Evolutionary conservation across 192 early-diverging fungal species (phyloP).

Genomic region (Paraglomus occultum): DNA sequence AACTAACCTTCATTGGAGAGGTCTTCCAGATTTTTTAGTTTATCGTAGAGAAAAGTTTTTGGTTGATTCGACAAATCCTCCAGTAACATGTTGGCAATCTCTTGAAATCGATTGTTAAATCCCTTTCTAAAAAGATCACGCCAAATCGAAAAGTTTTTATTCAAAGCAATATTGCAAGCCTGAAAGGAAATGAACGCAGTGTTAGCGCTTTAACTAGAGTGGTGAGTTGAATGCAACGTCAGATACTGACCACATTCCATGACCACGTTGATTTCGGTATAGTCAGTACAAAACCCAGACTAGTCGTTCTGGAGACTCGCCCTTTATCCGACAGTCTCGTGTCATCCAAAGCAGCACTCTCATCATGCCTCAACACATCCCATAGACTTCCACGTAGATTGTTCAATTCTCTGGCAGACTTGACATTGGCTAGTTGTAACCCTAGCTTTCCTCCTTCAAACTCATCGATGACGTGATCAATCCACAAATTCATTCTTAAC

Average conservation of each 20-base stretch:
- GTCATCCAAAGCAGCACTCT: constrained; percentile 25
- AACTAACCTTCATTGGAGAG: constrained; percentile 38
- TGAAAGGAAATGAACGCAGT: constrained; percentile 16
- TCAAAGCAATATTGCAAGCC: constrained; percentile 38
- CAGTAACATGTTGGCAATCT: constrained; percentile 37
- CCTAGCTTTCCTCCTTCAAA: constrained; percentile 32
- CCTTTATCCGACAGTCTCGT: neutral
- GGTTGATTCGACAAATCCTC: constrained; percentile 44
- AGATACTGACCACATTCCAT: constrained; percentile 25
- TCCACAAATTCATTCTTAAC: constrained; percentile 35
- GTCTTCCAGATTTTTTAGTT: constrained; percentile 38
- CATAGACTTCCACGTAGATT: constrained; percentile 41
- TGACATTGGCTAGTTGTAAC: constrained; percentile 33
- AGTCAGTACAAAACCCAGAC: constrained; percentile 19
- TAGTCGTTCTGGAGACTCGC: constrained; percentile 8
- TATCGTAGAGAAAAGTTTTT: constrained; percentile 31
- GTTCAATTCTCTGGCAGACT: constrained; percentile 32
- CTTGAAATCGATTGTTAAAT: constrained; percentile 42
- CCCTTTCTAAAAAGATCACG: constrained; percentile 37
- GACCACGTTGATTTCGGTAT: constrained; percentile 13
- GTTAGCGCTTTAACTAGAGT: neutral
- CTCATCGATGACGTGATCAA: constrained; percentile 33
- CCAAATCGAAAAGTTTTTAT: constrained; percentile 44
- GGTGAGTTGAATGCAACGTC: neutral
- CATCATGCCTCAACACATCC: constrained; percentile 39